Evolutionary conservation across 129 eudicot genomes (phyloP).

Genomic region (Helichrysum umbraculigerum): DNA sequence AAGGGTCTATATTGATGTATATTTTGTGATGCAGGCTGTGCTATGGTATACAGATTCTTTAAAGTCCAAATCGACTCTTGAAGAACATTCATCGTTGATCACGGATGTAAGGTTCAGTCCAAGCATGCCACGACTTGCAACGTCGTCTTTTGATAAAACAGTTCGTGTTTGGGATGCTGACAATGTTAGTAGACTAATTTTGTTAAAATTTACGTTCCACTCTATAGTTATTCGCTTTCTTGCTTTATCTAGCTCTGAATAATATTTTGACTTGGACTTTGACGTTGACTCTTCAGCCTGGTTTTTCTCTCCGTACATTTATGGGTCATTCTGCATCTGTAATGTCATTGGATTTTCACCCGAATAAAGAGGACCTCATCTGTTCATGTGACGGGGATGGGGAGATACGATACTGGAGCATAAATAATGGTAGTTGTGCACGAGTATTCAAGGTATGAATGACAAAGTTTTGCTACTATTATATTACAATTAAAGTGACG

Average conservation of each 20-base stretch:
- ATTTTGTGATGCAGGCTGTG: slow-evolving; percentile 67
- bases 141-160: slow-evolving; percentile 94
- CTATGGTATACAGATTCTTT: slow-evolving; percentile 81
- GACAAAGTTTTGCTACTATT: background rate
- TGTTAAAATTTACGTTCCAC: background rate
- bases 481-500: background rate
- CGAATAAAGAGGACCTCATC: slow-evolving; percentile 84
- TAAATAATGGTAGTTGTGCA: slow-evolving; percentile 76
- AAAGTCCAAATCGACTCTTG: slow-evolving; percentile 80
- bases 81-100: slow-evolving; percentile 79
- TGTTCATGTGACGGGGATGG: slow-evolving; percentile 98
- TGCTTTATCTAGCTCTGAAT: background rate
- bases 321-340: slow-evolving; percentile 88
- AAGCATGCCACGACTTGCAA: slow-evolving; percentile 96
- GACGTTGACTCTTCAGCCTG: slow-evolving; percentile 52
- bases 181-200: slow-evolving; percentile 60
- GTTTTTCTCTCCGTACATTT: slow-evolving; percentile 81
- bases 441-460: slow-evolving; percentile 74
- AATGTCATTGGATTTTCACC: slow-evolving; percentile 93
- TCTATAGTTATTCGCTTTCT: background rate
- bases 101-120: slow-evolving; percentile 98
- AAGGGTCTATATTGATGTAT: background rate
- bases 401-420: slow-evolving; percentile 92
- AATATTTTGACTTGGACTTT: background rate
- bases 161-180: slow-evolving; percentile 99